Base-by-base conservation (phyloP, 805 yeast genomes). In the Starmerella geochares region DNA sequence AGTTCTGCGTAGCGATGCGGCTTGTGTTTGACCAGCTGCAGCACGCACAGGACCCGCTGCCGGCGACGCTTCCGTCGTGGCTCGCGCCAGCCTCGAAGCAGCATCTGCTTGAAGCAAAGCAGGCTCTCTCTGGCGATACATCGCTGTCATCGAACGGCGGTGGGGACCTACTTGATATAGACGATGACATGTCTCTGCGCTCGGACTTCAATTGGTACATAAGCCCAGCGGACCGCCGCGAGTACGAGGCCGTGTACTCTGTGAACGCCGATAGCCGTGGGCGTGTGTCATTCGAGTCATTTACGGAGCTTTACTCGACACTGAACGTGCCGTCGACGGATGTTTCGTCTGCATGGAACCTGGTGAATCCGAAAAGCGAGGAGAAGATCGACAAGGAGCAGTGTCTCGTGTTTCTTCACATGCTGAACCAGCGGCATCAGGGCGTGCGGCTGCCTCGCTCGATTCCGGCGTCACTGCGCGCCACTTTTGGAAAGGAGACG, bases 1-100 rank as follows among this genome's bases (percentile, higher is more conserved):
- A 92, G 69, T 92, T 92, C 66, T 92, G 96, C 63, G 86, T 92
- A 55, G 90, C 96, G 47, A 92, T 92, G 99, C 76, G 97, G 58
- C 74, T 92, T 49, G 85, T 90, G 40, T 92, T 87, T 63, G 98
- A 92, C 64, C 66, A 83, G 63, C 90, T 92, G 48, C 88, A 92
- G 65, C 86, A 88, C 16, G 75, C 74, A 32, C 64, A 70, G 44
- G 70, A 72, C 16, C 66, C 70, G 17, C 71, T 88, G 5, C 98
- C 98, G 1, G 65, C 69, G 21, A 73, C 74, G 43, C 72, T 92
- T 51, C 99, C 99, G 1, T 79, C 76, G 40, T 90, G 97, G 97
- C 76, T 92, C 53, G 77, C 92, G 52, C 98, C 99, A 0, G 81
- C 90, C 6, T 78, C 86, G 47, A 92, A 92, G 62, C 80, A 82